Percentiles rank a stretch among this genome's conserved stretches.
Conservation (phyloP, 75 land plant species). For the Cupressus sempervirens region DNA sequence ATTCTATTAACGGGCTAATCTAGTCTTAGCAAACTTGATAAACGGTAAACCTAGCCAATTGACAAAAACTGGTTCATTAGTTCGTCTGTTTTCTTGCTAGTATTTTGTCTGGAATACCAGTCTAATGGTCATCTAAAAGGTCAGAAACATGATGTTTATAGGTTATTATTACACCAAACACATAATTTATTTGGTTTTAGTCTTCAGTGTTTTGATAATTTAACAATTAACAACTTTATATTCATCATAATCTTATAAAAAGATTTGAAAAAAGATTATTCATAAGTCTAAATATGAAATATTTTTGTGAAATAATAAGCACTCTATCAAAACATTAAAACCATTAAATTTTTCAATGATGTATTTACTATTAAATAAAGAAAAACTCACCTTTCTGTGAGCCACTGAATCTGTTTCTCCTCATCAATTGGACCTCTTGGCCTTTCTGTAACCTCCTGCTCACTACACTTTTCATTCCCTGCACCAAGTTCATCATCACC, state of each 20-base stretch:
- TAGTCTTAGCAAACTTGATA: background rate
- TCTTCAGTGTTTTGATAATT: background rate
- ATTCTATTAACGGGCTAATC: background rate
- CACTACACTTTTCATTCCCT: conserved; percentile 5
- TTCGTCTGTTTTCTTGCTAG: background rate
- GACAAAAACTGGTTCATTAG: background rate
- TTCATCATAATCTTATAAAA: background rate
- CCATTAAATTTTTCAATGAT: background rate
- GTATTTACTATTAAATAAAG: background rate
- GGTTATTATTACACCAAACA: background rate
- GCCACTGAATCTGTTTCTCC: conserved; percentile 31
- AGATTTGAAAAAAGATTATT: background rate
- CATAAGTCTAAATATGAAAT: background rate
- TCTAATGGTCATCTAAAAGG: background rate
- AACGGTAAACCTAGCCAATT: background rate
- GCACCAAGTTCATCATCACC: conserved; percentile 9
- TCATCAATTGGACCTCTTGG: conserved; percentile 13
- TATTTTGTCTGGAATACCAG: background rate
- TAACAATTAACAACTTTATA: background rate
- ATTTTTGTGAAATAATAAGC: background rate
- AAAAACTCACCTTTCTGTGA: conserved; percentile 16
- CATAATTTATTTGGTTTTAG: background rate
- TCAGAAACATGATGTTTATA: background rate
- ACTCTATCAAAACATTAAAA: background rate
- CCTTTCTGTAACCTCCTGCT: conserved; percentile 2